Percentiles rank a stretch among this genome's conserved stretches.
These are phyloP conservation scores for Umbelopsis vinacea DNA, from an alignment of 192 early-diverging fungal species.

Conservation along the genomic window DNA sequence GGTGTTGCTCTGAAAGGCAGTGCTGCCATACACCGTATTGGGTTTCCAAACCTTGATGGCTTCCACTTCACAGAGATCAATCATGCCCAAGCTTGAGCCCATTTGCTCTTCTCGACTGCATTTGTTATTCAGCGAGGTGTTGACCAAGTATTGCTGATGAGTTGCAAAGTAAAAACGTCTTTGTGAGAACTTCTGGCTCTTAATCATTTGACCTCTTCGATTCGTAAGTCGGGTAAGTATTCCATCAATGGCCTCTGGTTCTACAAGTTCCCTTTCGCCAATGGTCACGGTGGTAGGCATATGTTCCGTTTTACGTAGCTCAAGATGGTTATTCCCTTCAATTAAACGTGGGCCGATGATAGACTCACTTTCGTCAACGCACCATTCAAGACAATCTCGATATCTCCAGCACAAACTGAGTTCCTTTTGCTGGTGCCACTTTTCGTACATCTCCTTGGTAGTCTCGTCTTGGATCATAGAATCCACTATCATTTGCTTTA, in stretches of 20 bases:
- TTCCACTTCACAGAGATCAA: slow-evolving; percentile 1
- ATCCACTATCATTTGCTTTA: neutral
- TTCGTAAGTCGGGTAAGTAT: slow-evolving; percentile 9
- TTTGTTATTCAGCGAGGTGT: neutral
- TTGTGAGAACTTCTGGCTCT: neutral
- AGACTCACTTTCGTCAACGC: neutral
- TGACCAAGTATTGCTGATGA: slow-evolving; percentile 7
- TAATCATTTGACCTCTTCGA: neutral
- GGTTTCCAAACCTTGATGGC: neutral
- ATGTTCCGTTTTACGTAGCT: neutral
- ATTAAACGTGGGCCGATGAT: neutral
- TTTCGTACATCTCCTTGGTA: neutral
- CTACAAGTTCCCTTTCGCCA: neutral
- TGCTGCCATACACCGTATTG: neutral
- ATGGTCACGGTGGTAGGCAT: neutral
- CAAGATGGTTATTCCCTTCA: neutral
- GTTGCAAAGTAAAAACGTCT: slow-evolving; percentile 1
- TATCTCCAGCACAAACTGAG: neutral
- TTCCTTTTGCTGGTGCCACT: slow-evolving; percentile 3
- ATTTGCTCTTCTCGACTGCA: neutral
- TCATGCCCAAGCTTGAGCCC: neutral
- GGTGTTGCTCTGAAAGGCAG: neutral
- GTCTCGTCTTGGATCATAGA: neutral
- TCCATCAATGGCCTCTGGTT: neutral
- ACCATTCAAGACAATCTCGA: neutral